Base-by-base conservation (phyloP, 441 rosid genomes). In the Erodium trifolium region DNA sequence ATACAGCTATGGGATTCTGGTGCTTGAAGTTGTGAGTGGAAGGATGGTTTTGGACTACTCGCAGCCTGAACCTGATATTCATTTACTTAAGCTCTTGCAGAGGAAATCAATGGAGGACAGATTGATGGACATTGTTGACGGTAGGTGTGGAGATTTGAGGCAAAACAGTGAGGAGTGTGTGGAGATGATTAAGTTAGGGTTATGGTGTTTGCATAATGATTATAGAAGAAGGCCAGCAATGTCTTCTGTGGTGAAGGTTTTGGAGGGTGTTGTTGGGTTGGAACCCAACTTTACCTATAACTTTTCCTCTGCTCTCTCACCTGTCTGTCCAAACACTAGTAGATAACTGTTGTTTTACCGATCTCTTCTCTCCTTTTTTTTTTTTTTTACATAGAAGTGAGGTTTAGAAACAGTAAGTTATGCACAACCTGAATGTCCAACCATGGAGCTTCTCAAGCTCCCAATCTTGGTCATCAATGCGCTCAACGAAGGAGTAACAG, bases 1-100 rank as follows among this genome's bases (percentile, higher is more conserved):
- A 5, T 81, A 81, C 31, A 74, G 80, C 57, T 81, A 78, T 13
- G 82, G 82, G 3, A 70, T 78, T 65, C 77, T 78, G 0, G 63
- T 72, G n/a, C 31, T 78, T 35, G 82, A 81, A 49, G 51, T 73
- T 23, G 51, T 78, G 0, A 68, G 76, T 18, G 76, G 76, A 0
- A 59, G 81, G 1, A 76, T 19, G 67, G 72, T 73, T 41, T 35
- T 78, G 19, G 79, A 73, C 34, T 39, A 68, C 2, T 73, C 73
- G 4, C 70, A 67, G 65, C 39, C 59, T 3, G 75, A 70, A 17
- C 63, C 69, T 6, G 64, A 51, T 19, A n/a, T 57, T 14, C 76
- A 72, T 69, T 59, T 78, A 23, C 69, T 69, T 9, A 66, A 41
- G 5, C 29, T 78, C 35, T 70, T 75, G 29, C 43, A 65, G 67